A percentile compares a stretch with the other conserved stretches of the same genome.
phyloP scores from a whole-genome alignment of 2,329 filamentous ascomycete genomes.

The Ophiostoma quercus region DNA sequence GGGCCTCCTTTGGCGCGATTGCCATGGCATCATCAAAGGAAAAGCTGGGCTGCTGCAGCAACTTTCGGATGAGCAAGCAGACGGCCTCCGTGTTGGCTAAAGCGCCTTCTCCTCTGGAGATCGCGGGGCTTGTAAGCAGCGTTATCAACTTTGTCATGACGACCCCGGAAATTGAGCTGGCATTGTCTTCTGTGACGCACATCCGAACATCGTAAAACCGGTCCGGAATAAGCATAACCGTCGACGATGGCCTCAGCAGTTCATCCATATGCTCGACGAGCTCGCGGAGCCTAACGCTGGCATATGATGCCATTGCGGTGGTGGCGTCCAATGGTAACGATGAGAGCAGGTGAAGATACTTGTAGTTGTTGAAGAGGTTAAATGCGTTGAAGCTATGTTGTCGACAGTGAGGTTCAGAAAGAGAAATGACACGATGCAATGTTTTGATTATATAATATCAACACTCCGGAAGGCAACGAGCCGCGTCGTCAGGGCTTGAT shows the following conservation, averaged over 20 bases:
- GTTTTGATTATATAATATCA: not conserved
- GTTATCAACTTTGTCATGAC: constrained; percentile 51
- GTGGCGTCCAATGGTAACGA: constrained; percentile 33
- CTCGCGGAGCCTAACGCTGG: constrained; percentile 49
- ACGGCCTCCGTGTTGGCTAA: constrained; percentile 35
- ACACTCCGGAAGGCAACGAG: not conserved
- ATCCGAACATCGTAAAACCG: constrained; percentile 57
- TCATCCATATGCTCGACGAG: constrained; percentile 50
- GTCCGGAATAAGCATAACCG: constrained; percentile 39
- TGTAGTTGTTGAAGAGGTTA: not conserved
- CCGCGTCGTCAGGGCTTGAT: not conserved
- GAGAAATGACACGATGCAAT: not conserved
- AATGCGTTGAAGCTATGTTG: not conserved
- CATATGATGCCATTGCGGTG: constrained; percentile 30
- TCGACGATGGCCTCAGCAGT: constrained; percentile 38
- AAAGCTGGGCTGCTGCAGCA: constrained; percentile 45
- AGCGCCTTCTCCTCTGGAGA: constrained; percentile 34
- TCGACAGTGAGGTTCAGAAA: not conserved
- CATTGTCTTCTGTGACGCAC: constrained; percentile 55
- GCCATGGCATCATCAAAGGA: constrained; percentile 48
- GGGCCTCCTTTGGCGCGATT: constrained; percentile 46
- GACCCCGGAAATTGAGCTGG: constrained; percentile 46
- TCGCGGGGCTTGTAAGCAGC: constrained; percentile 42
- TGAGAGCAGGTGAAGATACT: not conserved
- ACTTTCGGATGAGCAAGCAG: constrained; percentile 50